A percentile compares a stretch with the other conserved stretches of the same genome.
Conservation (phyloP, 2,329 filamentous ascomycete species). For the Cytospora mali region DNA sequence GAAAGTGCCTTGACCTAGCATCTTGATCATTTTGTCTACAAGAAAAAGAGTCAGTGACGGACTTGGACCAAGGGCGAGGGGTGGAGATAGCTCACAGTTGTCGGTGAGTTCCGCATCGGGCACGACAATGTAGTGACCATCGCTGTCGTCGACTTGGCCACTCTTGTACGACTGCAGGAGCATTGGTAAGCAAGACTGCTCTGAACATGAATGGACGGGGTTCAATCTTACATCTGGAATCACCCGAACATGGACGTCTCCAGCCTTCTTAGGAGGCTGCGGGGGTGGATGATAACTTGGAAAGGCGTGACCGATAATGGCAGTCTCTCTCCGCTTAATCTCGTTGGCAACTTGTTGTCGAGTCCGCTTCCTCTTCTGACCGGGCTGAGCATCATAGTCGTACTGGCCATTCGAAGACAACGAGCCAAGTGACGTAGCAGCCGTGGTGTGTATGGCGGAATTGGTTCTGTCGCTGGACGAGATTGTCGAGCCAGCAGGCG, state of each 20-base stretch:
- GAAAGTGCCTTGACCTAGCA: conserved; percentile 96
- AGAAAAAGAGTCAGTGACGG: conserved; percentile 27
- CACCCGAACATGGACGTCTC: conserved; percentile 69
- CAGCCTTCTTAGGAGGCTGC: conserved; percentile 86
- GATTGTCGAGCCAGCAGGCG: conserved; percentile 69
- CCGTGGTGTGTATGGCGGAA: conserved; percentile 80
- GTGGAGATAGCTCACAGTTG: conserved; percentile 68
- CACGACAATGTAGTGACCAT: conserved; percentile 94
- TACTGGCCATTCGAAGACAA: conserved; percentile 64
- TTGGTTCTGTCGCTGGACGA: conserved; percentile 79
- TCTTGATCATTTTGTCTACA: conserved; percentile 81
- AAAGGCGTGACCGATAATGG: conserved; percentile 70
- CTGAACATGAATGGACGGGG: background rate
- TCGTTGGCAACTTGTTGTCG: conserved; percentile 81
- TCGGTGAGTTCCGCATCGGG: conserved; percentile 85
- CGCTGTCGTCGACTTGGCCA: conserved; percentile 89
- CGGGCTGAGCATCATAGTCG: conserved; percentile 67
- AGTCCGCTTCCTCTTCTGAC: conserved; percentile 87
- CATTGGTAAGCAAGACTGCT: conserved; percentile 14
- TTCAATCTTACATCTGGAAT: conserved; percentile 62
- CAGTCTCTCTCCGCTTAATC: conserved; percentile 75
- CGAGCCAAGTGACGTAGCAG: conserved; percentile 82
- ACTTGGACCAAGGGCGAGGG: background rate
- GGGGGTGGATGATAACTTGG: conserved; percentile 83
- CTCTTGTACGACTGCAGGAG: conserved; percentile 45